Base-by-base conservation (phyloP, 1,284 basidiomycete genomes). In the Leucoagaricus sp. region DNA sequence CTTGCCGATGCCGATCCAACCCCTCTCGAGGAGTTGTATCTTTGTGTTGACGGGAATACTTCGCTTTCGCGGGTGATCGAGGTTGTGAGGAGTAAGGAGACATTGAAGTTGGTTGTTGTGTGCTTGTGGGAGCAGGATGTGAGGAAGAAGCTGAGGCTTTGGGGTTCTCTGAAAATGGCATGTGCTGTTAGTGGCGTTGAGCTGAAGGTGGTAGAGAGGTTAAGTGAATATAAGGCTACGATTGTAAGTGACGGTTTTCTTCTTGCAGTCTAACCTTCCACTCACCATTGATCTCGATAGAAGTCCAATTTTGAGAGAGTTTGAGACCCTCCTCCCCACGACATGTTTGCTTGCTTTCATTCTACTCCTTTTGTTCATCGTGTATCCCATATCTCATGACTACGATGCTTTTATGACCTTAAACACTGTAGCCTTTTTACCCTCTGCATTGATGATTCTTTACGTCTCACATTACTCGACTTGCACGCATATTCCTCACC, bases 11-110 rank as follows among this genome's bases (percentile, higher is more conserved):
- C 42, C 1, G 33, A 40, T 13, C 34, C 38, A 26, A 45, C 55
- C 2, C 49, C 49, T 15, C 64, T 88, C 19, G 74, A 81, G 62
- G 81, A 84, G 58, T 64, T 89, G 38, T 81, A 83, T 26, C 71
- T 89, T 38, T 81, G 85, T 17, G 66, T 89, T 47, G 80, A 83
- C 64, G 73, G 72, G 58, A 80, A 83, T 53, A 83, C 81, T 0
- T 68, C 73, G 23, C 67, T 88, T 34, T 78, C 78, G 61, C 72
- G 77, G 9, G 69, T 87, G 26, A 66, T 87, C 33, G 81, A 85
- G 34, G 62, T 72, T 26, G 73, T 84, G 58, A 80, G 78, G 61
- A 65, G 69, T 3, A 70, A 68, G 33, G 66, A 74, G 6, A 63
- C 68, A 9, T 64, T 86, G 45, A 70, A 72, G 57, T 69, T 71